phyloP scores from a whole-genome alignment of 352 stramenopile species.

The Phytophthora brassicae region DNA sequence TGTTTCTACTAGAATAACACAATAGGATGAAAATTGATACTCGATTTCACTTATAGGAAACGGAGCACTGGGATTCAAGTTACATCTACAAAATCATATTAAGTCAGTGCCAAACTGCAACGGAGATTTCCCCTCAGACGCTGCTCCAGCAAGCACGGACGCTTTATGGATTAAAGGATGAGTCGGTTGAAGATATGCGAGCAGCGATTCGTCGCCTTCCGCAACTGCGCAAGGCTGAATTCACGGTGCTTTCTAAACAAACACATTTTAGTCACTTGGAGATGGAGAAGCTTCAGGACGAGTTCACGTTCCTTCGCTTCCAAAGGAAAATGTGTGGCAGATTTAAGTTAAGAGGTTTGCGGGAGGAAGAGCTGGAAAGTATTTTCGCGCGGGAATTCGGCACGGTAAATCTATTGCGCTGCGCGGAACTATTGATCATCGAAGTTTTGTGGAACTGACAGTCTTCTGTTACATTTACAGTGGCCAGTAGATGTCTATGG shows the following conservation, averaged over 20 bases:
- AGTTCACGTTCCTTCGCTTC: slow-evolving; percentile 68
- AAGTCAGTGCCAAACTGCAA: slow-evolving; percentile 34
- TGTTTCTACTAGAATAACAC: too few species aligned
- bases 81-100: slow-evolving; percentile 74
- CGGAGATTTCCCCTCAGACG: slow-evolving; percentile 28
- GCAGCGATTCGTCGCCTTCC: slow-evolving; percentile 47
- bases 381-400: slow-evolving; percentile 52
- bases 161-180: slow-evolving; percentile 57
- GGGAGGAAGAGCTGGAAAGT: slow-evolving; percentile 55
- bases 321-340: slow-evolving; percentile 45
- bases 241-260: slow-evolving; percentile 45
- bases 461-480: slow-evolving; percentile 19
- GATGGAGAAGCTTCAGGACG: slow-evolving; percentile 55
- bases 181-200: slow-evolving; percentile 64
- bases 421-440: too few species aligned
- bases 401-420: slow-evolving; percentile 28
- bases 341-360: slow-evolving; percentile 49
- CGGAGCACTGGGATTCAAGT: slow-evolving; percentile 65
- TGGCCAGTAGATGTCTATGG: slow-evolving; percentile 47
- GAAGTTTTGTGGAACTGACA: not conserved
- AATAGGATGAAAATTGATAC: not conserved
- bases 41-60: slow-evolving; percentile 28
- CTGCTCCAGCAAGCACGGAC: slow-evolving; percentile 43
- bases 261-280: slow-evolving; percentile 60
- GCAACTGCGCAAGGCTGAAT: slow-evolving; percentile 51